These are phyloP conservation scores for Symbiodinium natans DNA, from an alignment of 73 alveolate species.

Conservation along the genomic window DNA sequence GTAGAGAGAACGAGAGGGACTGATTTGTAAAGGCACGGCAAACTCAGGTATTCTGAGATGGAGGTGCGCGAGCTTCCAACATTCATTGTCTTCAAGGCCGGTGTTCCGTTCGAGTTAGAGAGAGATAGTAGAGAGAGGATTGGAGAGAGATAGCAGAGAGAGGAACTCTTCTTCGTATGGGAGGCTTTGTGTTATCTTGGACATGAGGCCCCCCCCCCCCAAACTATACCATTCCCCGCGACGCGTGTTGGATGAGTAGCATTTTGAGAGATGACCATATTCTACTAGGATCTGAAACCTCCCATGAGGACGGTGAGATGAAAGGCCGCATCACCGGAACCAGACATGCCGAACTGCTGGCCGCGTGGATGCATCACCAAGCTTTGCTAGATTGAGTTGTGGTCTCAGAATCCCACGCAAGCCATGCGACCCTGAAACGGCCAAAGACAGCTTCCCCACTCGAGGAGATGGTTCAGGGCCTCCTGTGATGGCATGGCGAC, in stretches of 20 bases:
- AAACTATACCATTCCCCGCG: no score
- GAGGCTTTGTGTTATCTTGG: no score
- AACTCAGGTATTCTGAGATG: constrained; percentile 65
- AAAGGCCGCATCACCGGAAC: constrained; percentile 81
- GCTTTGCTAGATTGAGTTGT: neutral
- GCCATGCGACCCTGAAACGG: neutral
- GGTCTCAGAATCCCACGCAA: no score
- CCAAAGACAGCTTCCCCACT: neutral
- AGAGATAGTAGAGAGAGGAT: neutral
- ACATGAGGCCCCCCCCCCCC: no score
- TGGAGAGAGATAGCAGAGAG: no score
- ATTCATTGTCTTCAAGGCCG: constrained; percentile 78
- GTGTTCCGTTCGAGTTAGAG: neutral
- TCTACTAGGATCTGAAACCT: neutral
- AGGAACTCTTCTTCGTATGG: no score
- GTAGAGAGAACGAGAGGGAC: no score
- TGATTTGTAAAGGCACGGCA: no score
- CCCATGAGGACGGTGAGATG: constrained; percentile 50
- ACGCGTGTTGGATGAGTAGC: no score
- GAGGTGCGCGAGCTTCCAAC: constrained; percentile 84
- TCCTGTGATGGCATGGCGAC: neutral
- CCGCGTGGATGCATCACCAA: neutral
- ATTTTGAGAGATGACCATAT: no score
- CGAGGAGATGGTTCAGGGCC: constrained; percentile 10
- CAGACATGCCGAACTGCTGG: constrained; percentile 64